These are phyloP conservation scores for Fraxinus albicans DNA, from an alignment of 305 asterid genomes.

Conservation along the genomic window DNA sequence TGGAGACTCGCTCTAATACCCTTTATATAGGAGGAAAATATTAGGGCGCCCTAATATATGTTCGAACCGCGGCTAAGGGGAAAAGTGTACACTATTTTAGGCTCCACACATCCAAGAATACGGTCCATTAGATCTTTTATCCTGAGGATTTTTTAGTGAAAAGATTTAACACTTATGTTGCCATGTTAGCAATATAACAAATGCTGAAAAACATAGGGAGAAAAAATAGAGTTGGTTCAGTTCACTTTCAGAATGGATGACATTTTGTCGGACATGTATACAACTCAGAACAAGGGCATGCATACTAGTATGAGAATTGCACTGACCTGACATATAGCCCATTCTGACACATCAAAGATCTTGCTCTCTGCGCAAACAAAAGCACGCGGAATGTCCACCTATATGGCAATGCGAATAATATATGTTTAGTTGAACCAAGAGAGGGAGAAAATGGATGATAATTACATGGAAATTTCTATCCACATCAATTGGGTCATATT, in stretches of 20 bases:
- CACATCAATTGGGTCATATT: not conserved
- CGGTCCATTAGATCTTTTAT: not conserved
- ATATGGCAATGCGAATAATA: constrained; percentile 5
- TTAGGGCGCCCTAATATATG: not conserved
- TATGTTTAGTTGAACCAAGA: constrained; percentile 1
- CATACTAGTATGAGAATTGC: constrained; percentile 7
- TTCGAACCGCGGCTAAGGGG: too few species aligned
- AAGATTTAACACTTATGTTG: not conserved
- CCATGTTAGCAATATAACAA: not conserved
- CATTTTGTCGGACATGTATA: not conserved
- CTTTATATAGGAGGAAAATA: not conserved
- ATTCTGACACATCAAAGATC: constrained; percentile 96
- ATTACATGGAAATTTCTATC: not conserved
- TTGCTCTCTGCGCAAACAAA: constrained; percentile 97
- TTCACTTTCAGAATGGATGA: constrained; percentile 1
- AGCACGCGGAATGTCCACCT: constrained; percentile 98
- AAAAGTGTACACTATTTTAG: too few species aligned
- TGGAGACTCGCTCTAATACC: not conserved
- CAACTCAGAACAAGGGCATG: not conserved
- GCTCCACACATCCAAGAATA: too few species aligned
- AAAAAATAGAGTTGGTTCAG: not conserved
- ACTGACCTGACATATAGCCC: constrained; percentile 99
- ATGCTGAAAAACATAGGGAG: not conserved
- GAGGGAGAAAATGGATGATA: not conserved
- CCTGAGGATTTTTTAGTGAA: not conserved